A percentile compares a stretch with the other conserved stretches of the same genome.
phyloP scores from a whole-genome alignment of 2,329 filamentous ascomycete genomes.

The Phyllosticta capitalensis region DNA sequence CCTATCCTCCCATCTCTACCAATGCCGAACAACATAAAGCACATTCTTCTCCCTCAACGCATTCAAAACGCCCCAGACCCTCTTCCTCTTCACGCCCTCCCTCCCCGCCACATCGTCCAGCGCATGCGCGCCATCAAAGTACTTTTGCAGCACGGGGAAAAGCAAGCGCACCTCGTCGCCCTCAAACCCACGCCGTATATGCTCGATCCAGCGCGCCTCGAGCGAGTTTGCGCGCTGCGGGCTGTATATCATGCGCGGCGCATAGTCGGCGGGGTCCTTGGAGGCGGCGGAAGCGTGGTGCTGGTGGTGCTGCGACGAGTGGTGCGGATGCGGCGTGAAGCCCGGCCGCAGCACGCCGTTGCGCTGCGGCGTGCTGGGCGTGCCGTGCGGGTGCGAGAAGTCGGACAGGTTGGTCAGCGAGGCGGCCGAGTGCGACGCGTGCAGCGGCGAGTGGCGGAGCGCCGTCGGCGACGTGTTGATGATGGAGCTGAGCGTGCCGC shows the following conservation, averaged over 20 bases:
- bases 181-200: constrained; percentile 25
- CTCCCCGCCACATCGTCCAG: constrained; percentile 79
- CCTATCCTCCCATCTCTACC: constrained; percentile 18
- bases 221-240: constrained; percentile 69
- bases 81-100: constrained; percentile 76
- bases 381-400: constrained; percentile 6
- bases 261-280: constrained; percentile 18
- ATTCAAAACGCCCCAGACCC: constrained; percentile 42
- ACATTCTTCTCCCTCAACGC: constrained; percentile 64
- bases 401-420: constrained; percentile 3
- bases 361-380: constrained; percentile 4
- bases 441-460: constrained; percentile 24
- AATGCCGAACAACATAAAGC: constrained; percentile 32
- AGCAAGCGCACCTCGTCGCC: constrained; percentile 47
- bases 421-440: constrained; percentile 18
- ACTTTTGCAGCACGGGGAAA: constrained; percentile 69
- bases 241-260: constrained; percentile 49
- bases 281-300: constrained; percentile 11
- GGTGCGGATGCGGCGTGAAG: constrained; percentile 13
- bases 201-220: constrained; percentile 61
- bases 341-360: constrained; percentile 12
- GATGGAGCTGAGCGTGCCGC: constrained; percentile 11
- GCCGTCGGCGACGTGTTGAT: constrained; percentile 5
- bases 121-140: constrained; percentile 78
- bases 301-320: not conserved